Evolutionary conservation across 345 rosid genomes (phyloP), one percentile per base, ranked within the genome.

Genomic region (Lagerstroemia speciosa): DNA sequence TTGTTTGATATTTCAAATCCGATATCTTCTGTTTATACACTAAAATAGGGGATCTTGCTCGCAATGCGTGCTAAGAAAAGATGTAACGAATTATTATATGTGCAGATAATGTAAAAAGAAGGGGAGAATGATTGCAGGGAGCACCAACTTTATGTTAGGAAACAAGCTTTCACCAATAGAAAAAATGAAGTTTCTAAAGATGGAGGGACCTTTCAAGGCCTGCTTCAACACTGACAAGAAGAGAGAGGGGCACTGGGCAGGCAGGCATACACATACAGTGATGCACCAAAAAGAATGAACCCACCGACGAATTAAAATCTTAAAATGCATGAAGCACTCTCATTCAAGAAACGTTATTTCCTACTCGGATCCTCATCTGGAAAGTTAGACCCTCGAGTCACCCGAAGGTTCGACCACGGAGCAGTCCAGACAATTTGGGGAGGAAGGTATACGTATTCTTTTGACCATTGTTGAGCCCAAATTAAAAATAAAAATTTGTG

Each of bases 71-170:
- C 22, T 15, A 29, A 29, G n/a, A 11, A 62, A 40, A 62, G n/a
- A 62, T 62, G 8, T 14, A 11, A 27, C 20, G n/a, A 5, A 5
- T 61, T 27, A 16, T 33, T 29, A 30, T 30, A 17, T 30, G 19
- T 16, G 20, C 30, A 38, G 37, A 30, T 74, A 46, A 58, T 31
- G 55, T 19, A 5, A 16, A 53, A 75, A 66, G 38, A 50, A 41
- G 50, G 30, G 67, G 43, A 43, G 61, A 74, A 74, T 76, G 77
- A 80, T 80, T 78, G 69, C 33, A 31, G 76, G 75, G 68, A 73
- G 73, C 79, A 67, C 77, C 72, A 20, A 33, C 31, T 46, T 16
- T 27, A 34, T 40, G 60, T 45, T 34, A 67, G 55, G 75, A 73
- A 70, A 67, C 46, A 62, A 33, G 48, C 60, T 50, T 70, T 75